Conservation (phyloP, 2,329 filamentous ascomycete genomes). For the Ascomycota sp. region DNA sequence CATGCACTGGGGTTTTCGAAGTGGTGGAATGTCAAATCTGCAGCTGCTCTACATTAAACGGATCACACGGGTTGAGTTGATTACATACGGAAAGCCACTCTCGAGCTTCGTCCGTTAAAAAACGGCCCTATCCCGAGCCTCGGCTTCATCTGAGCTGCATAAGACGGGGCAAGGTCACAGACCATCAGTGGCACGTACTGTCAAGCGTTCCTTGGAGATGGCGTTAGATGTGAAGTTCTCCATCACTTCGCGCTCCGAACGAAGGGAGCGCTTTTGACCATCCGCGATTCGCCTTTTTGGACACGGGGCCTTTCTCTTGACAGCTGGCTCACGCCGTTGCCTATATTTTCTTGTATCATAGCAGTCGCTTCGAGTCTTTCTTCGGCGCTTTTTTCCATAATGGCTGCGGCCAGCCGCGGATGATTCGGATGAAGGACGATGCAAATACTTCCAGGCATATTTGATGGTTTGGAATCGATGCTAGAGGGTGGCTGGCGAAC, state of each 20-base stretch:
- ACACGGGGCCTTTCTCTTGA: background rate
- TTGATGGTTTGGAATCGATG: no score
- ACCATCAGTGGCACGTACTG: slow-evolving; percentile 6
- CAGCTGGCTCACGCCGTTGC: background rate
- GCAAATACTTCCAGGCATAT: no score
- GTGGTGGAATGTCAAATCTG: slow-evolving; percentile 31
- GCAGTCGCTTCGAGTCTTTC: slow-evolving; percentile 2
- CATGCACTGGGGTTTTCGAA: slow-evolving; percentile 19
- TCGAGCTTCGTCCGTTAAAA: slow-evolving; percentile 11
- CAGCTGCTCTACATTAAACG: slow-evolving; percentile 17
- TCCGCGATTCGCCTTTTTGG: slow-evolving; percentile 1
- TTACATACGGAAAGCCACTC: slow-evolving; percentile 4
- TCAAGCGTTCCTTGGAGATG: slow-evolving; percentile 20
- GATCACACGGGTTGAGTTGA: no score
- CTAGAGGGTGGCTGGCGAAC: no score
- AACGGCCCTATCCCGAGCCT: slow-evolving; percentile 13
- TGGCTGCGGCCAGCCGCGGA: background rate
- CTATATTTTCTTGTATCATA: slow-evolving; percentile 3
- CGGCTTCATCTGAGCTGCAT: slow-evolving; percentile 11
- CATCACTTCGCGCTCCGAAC: slow-evolving; percentile 26
- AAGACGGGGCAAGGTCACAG: background rate
- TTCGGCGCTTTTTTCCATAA: slow-evolving; percentile 1
- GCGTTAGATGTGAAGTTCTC: slow-evolving; percentile 33
- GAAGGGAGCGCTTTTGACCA: slow-evolving; percentile 9
- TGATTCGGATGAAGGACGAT: no score